Conservation (phyloP, 2,329 filamentous ascomycete genomes). For the Fusarium piperis region DNA sequence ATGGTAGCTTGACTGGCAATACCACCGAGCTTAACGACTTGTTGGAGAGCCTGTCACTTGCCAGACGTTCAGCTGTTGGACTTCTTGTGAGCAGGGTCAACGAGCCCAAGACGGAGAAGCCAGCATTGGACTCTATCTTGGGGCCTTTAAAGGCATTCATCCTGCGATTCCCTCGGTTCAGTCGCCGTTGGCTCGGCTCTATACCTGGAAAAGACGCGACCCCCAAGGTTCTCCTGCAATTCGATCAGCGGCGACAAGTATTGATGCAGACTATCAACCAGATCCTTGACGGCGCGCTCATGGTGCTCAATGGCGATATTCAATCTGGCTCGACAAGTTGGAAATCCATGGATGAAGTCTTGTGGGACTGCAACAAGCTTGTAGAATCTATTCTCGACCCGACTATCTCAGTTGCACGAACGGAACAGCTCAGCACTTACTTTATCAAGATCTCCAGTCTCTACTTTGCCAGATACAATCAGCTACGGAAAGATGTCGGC, state of each 20-base stretch:
- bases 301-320: constrained; percentile 64
- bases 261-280: constrained; percentile 63
- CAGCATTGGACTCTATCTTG: constrained; percentile 36
- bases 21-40: constrained; percentile 69
- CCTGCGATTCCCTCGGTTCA: constrained; percentile 68
- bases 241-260: constrained; percentile 67
- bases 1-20: constrained; percentile 68
- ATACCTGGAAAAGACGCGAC: constrained; percentile 60
- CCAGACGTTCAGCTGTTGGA: constrained; percentile 64
- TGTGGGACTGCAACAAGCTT: constrained; percentile 65
- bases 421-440: constrained; percentile 55
- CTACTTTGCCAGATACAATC: constrained; percentile 72
- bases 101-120: constrained; percentile 10
- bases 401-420: constrained; percentile 40
- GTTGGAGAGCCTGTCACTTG: constrained; percentile 63
- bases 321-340: constrained; percentile 59
- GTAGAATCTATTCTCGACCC: constrained; percentile 62
- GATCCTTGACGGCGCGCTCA: constrained; percentile 68
- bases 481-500: constrained; percentile 56
- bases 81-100: constrained; percentile 51
- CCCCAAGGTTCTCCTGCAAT: constrained; percentile 68
- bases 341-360: constrained; percentile 64
- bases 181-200: constrained; percentile 69
- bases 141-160: constrained; percentile 65
- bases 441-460: constrained; percentile 76